Base-by-base conservation (phyloP, 345 rosid species). In the Gossypium thurberi region DNA sequence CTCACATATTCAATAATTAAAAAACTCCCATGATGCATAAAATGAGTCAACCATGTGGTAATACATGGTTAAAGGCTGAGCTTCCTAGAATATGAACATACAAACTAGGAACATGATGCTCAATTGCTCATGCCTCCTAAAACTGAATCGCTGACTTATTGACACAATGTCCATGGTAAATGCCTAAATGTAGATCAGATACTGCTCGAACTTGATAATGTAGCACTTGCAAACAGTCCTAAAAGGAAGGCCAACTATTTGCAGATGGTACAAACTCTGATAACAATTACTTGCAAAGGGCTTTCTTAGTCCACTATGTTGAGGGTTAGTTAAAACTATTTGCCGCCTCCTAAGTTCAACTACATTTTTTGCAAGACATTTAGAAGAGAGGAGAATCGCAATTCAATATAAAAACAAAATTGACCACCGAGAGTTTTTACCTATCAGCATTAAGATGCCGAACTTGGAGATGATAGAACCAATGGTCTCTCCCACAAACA, bases 361-460 rank as follows among this genome's bases (percentile, higher is more conserved):
- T 33, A 33, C 40, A 33, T 62, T 0, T 62, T 17, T 18, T 33
- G 40, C 40, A 5, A 33, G 7, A 33, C 44, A 50, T 65, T 2
- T 20, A 43, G n/a, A 20, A 44, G 52, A 20, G 1, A 33, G 40
- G 40, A 33, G 28, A 18, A 65, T 33, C 2, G 0, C 40, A 3
- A 44, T 21, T 13, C n/a, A 21, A 14, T 33, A 21, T 40, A 70
- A 52, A 0, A 37, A 53, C n/a, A 37, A 18, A 17, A 51, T 2
- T 20, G 60, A 12, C 48, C 20, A 18, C 26, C 0, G 10, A 44
- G 17, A 50, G 60, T 33, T n/a, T n/a, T 48, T 69, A 79, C 81
- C 78, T 62, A 65, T 56, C 40, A 73, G 77, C 72, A 76, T 62
- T 25, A 48, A 46, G 55, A 75, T 13, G 65, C 20, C 4, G 60